Percentiles rank a stretch among this genome's conserved stretches.
phyloP scores from a whole-genome alignment of 2,329 filamentous ascomycete species.

The Cercospora berteroae region DNA sequence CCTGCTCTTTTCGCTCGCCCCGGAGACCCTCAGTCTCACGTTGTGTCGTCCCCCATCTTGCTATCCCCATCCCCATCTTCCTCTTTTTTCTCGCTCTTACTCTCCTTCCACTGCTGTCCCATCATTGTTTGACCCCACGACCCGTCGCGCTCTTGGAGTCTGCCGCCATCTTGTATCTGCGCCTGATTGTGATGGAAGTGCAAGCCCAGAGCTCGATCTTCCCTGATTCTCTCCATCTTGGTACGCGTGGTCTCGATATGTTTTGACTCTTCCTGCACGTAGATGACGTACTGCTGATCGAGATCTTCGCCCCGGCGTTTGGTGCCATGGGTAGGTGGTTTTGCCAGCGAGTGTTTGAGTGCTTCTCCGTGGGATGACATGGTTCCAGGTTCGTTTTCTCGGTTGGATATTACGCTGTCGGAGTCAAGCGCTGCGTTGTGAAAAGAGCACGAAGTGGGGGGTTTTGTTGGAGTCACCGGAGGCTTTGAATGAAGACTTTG shows the following conservation, averaged over 20 bases:
- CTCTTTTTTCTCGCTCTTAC: not conserved
- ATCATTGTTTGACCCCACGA: not conserved
- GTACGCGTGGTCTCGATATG: not conserved
- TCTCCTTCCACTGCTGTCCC: not conserved
- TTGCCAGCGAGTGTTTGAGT: not conserved
- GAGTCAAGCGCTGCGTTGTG: not conserved
- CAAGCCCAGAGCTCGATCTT: not conserved
- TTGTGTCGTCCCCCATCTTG: not conserved
- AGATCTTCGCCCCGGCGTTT: not conserved
- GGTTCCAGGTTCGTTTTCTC: not conserved
- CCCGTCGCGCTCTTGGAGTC: not conserved
- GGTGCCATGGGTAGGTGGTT: not conserved
- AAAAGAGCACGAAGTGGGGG: not conserved
- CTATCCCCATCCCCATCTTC: not conserved
- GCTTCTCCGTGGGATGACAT: not conserved
- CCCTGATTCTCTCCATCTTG: not conserved
- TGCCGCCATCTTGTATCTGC: not conserved
- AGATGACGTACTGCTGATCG: not conserved
- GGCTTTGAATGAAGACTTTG: not conserved
- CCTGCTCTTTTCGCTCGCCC: not conserved
- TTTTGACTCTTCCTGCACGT: not conserved
- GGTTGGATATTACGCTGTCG: not conserved
- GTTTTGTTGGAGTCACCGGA: not conserved
- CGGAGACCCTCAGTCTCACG: not conserved
- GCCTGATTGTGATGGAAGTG: not conserved